Percentiles rank a stretch among this genome's conserved stretches.
Evolutionary conservation across 768 basidiomycete species (phyloP).

Genomic region (Infundibulicybe gibba): DNA sequence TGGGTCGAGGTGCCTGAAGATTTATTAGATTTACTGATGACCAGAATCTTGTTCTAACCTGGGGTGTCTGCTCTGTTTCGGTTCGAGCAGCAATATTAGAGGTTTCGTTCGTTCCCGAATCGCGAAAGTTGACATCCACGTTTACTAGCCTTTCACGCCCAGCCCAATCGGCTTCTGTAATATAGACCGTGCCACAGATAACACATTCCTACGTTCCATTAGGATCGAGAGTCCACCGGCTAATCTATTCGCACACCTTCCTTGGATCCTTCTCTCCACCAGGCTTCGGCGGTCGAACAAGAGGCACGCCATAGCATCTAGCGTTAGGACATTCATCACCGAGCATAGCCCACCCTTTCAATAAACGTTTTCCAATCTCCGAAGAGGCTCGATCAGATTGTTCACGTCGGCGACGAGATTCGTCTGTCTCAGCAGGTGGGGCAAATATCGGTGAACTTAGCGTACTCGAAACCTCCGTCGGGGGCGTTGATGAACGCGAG

Average conservation of each 20-base stretch:
- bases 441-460: conserved; percentile 62
- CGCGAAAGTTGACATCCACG: too few species aligned
- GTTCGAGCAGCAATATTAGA: too few species aligned
- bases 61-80: too few species aligned
- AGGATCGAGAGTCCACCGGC: background rate
- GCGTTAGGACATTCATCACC: conserved; percentile 76
- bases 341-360: conserved; percentile 89
- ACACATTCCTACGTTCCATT: conserved; percentile 63
- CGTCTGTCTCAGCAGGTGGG: conserved; percentile 62
- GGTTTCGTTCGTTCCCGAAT: too few species aligned
- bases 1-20: too few species aligned
- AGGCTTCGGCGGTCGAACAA: conserved; percentile 71
- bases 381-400: conserved; percentile 80
- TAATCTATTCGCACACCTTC: conserved; percentile 46
- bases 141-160: conserved; percentile 31
- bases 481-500: conserved; percentile 72
- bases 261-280: conserved; percentile 58
- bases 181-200: conserved; percentile 60
- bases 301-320: conserved; percentile 76
- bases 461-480: conserved; percentile 67
- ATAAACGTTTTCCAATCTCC: conserved; percentile 72
- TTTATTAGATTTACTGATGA: too few species aligned
- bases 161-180: conserved; percentile 46
- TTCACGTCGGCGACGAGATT: conserved; percentile 62
- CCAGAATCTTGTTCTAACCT: too few species aligned